These are phyloP conservation scores for Sporothrix globosa DNA, from an alignment of 2,329 filamentous ascomycete species.

Conservation along the genomic window DNA sequence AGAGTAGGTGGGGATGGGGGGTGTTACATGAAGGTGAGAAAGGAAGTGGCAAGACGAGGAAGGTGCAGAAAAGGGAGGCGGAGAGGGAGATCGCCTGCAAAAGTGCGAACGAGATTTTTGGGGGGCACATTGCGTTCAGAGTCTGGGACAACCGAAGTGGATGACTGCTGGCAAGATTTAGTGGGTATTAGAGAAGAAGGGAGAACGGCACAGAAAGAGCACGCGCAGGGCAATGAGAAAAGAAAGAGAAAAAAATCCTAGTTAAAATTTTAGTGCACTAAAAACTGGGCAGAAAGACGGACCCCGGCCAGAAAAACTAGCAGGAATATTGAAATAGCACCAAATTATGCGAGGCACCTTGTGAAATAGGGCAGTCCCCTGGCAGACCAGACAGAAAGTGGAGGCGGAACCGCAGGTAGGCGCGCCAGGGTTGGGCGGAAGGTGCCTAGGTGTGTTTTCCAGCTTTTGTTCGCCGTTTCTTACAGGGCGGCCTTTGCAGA, in stretches of 20 bases:
- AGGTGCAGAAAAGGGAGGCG: constrained; percentile 2
- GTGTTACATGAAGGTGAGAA: constrained; percentile 10
- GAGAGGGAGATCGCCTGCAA: constrained; percentile 1
- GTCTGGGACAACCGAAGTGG: constrained; percentile 6
- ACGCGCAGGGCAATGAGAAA: not conserved
- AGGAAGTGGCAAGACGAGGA: constrained; percentile 15
- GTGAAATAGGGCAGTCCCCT: not conserved
- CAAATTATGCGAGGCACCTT: not conserved
- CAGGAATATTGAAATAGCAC: not conserved
- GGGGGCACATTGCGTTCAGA: not conserved
- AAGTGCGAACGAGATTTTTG: constrained; percentile 7
- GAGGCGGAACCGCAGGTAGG: constrained; percentile 20
- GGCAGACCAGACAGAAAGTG: constrained; percentile 14
- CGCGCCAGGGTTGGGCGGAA: constrained; percentile 6
- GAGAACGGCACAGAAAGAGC: constrained; percentile 25
- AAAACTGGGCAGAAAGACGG: constrained; percentile 23
- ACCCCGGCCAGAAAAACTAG: not conserved
- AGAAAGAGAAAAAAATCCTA: constrained; percentile 4
- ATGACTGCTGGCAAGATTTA: not conserved
- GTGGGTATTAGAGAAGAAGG: constrained; percentile 11
- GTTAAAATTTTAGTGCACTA: constrained; percentile 23
- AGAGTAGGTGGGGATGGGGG: constrained; percentile 13
- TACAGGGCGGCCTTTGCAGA: not conserved
- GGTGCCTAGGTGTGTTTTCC: not conserved
- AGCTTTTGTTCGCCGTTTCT: constrained; percentile 10